Conservation (phyloP, 352 stramenopile genomes). For the Thalassiosira ordinaria region DNA sequence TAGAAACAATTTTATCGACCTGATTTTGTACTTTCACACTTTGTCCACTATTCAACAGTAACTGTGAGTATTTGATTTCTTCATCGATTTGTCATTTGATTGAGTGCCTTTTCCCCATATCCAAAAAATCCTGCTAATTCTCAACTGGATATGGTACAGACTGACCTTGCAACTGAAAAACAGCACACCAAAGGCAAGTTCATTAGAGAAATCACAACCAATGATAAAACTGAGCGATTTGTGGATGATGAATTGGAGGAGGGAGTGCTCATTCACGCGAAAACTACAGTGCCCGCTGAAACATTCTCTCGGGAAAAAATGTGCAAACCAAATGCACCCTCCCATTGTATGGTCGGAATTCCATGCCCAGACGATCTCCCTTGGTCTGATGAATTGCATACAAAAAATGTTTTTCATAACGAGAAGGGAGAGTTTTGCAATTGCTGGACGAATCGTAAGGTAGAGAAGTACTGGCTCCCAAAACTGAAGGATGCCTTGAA, state of each 20-base stretch:
- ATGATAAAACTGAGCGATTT: constrained; percentile 52
- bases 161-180: constrained; percentile 47
- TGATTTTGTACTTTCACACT: constrained; percentile 66
- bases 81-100: too few species aligned
- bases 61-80: too few species aligned
- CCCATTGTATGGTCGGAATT: constrained; percentile 50
- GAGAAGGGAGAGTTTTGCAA: constrained; percentile 58
- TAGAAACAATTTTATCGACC: constrained; percentile 72
- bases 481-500: constrained; percentile 45
- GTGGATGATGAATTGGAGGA: constrained; percentile 66
- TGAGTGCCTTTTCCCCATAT: too few species aligned
- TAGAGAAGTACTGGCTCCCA: constrained; percentile 58
- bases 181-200: constrained; percentile 43
- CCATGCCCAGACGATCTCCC: constrained; percentile 52
- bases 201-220: constrained; percentile 39
- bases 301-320: constrained; percentile 52
- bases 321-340: constrained; percentile 45
- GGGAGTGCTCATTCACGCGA: constrained; percentile 69
- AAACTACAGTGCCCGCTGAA: constrained; percentile 63
- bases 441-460: constrained; percentile 62
- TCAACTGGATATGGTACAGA: too few species aligned
- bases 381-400: constrained; percentile 53
- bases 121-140: too few species aligned
- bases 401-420: constrained; percentile 55
- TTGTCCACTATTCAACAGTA: constrained; percentile 74